Evolutionary conservation across 2,329 filamentous ascomycete genomes (phyloP).

Genomic region (Sporothrix sp.): DNA sequence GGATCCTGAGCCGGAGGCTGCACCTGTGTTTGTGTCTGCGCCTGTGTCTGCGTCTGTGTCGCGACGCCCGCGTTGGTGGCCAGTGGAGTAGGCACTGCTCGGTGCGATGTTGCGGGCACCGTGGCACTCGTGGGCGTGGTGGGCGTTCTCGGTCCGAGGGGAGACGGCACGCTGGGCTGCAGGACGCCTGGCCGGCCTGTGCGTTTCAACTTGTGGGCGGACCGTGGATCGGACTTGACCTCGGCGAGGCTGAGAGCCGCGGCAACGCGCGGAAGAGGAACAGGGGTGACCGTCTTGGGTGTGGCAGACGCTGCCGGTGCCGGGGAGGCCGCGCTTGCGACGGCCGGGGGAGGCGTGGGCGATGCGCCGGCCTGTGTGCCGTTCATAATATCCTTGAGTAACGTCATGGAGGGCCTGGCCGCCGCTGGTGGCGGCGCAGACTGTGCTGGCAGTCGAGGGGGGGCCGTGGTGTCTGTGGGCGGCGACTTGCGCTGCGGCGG

Average conservation of each 20-base stretch:
- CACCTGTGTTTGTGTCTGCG: not conserved
- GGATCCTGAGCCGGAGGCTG: not conserved
- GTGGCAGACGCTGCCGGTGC: not conserved
- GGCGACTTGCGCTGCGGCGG: too few species aligned
- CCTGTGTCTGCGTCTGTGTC: not conserved
- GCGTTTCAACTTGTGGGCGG: slow-evolving; percentile 19
- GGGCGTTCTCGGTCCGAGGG: not conserved
- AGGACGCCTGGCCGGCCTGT: slow-evolving; percentile 9
- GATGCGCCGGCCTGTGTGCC: too few species aligned
- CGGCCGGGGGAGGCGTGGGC: not conserved
- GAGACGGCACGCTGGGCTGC: not conserved
- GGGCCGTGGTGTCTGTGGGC: not conserved
- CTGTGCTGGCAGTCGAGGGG: not conserved
- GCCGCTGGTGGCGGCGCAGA: not conserved
- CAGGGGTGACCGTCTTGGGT: not conserved
- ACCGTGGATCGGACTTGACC: not conserved
- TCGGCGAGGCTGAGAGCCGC: not conserved
- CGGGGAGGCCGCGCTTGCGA: too few species aligned
- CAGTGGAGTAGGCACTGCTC: too few species aligned
- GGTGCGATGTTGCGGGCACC: too few species aligned
- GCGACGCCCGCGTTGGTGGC: not conserved
- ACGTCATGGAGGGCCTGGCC: not conserved
- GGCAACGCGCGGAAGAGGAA: too few species aligned
- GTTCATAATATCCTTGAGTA: not conserved
- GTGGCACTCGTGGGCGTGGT: not conserved